Percentiles rank a stretch among this genome's conserved stretches.
These are phyloP conservation scores for Penicillium malachiteum DNA, from an alignment of 495 filamentous ascomycete species.

Conservation along the genomic window DNA sequence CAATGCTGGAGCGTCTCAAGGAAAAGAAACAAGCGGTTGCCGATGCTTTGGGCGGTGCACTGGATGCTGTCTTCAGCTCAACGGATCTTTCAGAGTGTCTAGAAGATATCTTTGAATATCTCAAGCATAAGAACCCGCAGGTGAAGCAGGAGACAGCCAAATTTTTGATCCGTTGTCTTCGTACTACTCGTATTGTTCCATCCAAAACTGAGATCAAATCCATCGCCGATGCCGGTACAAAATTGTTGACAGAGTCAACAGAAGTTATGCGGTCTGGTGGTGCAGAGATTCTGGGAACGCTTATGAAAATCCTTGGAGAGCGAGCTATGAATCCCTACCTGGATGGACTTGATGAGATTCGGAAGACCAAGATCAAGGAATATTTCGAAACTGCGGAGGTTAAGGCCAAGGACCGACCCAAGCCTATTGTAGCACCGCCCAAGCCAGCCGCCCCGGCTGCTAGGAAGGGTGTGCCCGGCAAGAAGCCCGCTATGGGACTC, in stretches of 20 bases:
- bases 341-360: constrained; percentile 93
- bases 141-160: constrained; percentile 93
- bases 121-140: constrained; percentile 94
- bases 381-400: constrained; percentile 90
- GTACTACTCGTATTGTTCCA: constrained; percentile 79
- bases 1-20: constrained; percentile 92
- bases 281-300: constrained; percentile 85
- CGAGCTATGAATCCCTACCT: constrained; percentile 93
- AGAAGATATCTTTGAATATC: constrained; percentile 81
- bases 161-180: constrained; percentile 84
- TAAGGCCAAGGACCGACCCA: constrained; percentile 95
- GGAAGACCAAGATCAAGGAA: constrained; percentile 95
- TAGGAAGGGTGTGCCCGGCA: constrained; percentile 47
- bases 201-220: constrained; percentile 77
- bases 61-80: constrained; percentile 82
- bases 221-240: constrained; percentile 83
- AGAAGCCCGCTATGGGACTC: constrained; percentile 51
- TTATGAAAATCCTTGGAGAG: constrained; percentile 99
- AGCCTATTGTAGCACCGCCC: constrained; percentile 69
- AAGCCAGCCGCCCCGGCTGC: constrained; percentile 48
- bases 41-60: constrained; percentile 79
- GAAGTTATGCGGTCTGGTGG: constrained; percentile 83
- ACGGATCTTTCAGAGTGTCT: constrained; percentile 79
- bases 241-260: constrained; percentile 82
- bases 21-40: constrained; percentile 92